Evolutionary conservation across 2,329 filamentous ascomycete species (phyloP), one percentile per base, ranked within the genome.

Genomic region (Colletotrichum sansevieriae): DNA sequence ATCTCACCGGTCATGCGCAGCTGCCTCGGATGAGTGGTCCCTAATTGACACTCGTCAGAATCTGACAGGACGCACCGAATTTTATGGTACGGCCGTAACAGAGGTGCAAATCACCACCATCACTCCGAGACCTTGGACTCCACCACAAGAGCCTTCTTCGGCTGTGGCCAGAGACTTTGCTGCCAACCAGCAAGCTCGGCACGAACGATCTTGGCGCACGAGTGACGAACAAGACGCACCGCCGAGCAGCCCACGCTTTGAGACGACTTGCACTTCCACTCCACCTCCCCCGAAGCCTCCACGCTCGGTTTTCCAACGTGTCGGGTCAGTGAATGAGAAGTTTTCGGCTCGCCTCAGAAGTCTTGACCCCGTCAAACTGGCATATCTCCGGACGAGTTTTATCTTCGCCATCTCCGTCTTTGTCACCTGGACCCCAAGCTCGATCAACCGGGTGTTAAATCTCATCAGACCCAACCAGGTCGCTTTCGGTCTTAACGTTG

Each of bases 381-480:
- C 87, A 10, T 89, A 90, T 73, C 80, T 90, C 49, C 83, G 87
- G 13, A 89, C 87, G 8, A 88, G 86, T 29, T 87, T 89, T 73
- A 83, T 90, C 11, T 89, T 89, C 72, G 86, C 87, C 54, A 82
- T 89, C 66, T 88, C 85, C 55, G 86, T 90, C 29, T 79, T 89
- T 39, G 85, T 89, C 47, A 89, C 87, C 3, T 90, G 87, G 87
- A 88, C 87, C 4, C 87, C 87, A 6, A 92, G 90, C 72, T 92
- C 89, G 67, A 84, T 92, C 75, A 95, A 95, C 78, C 85, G 92
- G 35, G 87, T 94, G 33, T 91, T 94, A 78, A 86, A 88, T 71
- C 85, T 94, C 71, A 79, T 89, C 8, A 79, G 86, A 58, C 86
- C 87, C 0, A 75, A 83, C 12, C 73, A 80, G 9, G 83, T 84